These are phyloP conservation scores for Knoxdaviesia proteae DNA, from an alignment of 2,329 filamentous ascomycete genomes.

Conservation along the genomic window DNA sequence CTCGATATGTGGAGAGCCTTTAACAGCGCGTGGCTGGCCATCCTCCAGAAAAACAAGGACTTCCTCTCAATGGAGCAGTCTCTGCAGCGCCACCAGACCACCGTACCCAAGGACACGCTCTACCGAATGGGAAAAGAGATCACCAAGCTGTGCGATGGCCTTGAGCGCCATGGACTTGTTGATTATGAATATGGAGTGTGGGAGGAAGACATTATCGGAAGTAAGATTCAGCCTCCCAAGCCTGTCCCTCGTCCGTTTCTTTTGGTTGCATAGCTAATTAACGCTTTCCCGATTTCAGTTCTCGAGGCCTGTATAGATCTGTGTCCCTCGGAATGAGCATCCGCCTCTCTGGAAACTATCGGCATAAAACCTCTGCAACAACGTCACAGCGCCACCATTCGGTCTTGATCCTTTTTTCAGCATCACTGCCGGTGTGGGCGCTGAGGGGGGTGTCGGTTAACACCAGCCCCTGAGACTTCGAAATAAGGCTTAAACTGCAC, in stretches of 20 bases:
- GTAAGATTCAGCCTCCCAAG: conserved; percentile 29
- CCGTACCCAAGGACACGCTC: conserved; percentile 49
- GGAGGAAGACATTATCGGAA: conserved; percentile 74
- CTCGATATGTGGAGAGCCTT: conserved; percentile 84
- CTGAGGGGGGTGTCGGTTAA: too few relatives aligned
- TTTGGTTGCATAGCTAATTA: conserved; percentile 2
- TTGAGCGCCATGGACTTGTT: conserved; percentile 82
- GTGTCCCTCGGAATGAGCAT: too few relatives aligned
- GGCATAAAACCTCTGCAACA: too few relatives aligned
- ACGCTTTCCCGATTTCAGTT: conserved; percentile 1
- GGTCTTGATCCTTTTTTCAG: too few relatives aligned
- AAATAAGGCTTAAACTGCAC: too few relatives aligned
- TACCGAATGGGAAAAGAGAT: conserved; percentile 68
- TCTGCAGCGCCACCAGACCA: conserved; percentile 32
- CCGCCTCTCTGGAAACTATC: too few relatives aligned
- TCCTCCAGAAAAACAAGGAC: conserved; percentile 70
- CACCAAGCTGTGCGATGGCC: conserved; percentile 60
- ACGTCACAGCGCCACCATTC: too few relatives aligned
- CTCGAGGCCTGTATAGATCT: conserved; percentile 5
- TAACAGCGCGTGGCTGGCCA: conserved; percentile 74
- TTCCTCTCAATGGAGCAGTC: conserved; percentile 40
- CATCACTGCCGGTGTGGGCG: too few relatives aligned
- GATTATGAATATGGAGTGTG: conserved; percentile 96
- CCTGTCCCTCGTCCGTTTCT: conserved; percentile 1
- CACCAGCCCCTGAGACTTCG: too few relatives aligned